These are phyloP conservation scores for Batkoa obscura DNA, from an alignment of 371 early-diverging fungal species.

Conservation along the genomic window DNA sequence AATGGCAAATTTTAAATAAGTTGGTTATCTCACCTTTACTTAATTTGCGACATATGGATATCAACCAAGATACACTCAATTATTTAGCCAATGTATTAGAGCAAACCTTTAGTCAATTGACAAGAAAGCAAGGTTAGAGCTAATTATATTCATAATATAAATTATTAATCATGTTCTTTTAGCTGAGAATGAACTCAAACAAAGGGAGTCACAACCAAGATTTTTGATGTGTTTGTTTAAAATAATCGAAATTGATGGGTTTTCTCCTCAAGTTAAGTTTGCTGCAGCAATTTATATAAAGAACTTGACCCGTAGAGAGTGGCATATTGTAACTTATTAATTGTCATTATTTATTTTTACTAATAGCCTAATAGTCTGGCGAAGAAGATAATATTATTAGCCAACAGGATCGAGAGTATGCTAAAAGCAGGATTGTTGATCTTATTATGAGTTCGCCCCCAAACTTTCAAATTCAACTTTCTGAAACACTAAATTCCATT, in stretches of 20 bases:
- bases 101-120: too few relatives aligned
- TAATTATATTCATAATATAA: background rate
- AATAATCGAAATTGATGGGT: slow-evolving; percentile 33
- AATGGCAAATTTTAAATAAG: too few relatives aligned
- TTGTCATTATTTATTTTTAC: background rate
- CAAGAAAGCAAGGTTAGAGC: too few relatives aligned
- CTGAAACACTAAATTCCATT: slow-evolving; percentile 79
- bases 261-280: slow-evolving; percentile 42
- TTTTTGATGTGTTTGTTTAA: slow-evolving; percentile 55
- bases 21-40: too few relatives aligned
- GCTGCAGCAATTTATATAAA: slow-evolving; percentile 84
- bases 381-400: slow-evolving; percentile 29
- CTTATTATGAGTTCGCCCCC: slow-evolving; percentile 67
- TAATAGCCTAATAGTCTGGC: slow-evolving; percentile 17
- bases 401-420: slow-evolving; percentile 44
- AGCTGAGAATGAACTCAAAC: slow-evolving; percentile 43
- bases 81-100: too few relatives aligned
- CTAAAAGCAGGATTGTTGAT: slow-evolving; percentile 63
- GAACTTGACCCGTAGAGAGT: slow-evolving; percentile 76
- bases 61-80: too few relatives aligned
- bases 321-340: slow-evolving; percentile 42
- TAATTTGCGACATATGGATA: too few relatives aligned
- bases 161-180: background rate
- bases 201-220: slow-evolving; percentile 40
- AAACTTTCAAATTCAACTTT: slow-evolving; percentile 68